Evolutionary conservation across 306 rosid species (phyloP), one percentile per base, ranked within the genome.

Genomic region (Begonia fuchsioides): DNA sequence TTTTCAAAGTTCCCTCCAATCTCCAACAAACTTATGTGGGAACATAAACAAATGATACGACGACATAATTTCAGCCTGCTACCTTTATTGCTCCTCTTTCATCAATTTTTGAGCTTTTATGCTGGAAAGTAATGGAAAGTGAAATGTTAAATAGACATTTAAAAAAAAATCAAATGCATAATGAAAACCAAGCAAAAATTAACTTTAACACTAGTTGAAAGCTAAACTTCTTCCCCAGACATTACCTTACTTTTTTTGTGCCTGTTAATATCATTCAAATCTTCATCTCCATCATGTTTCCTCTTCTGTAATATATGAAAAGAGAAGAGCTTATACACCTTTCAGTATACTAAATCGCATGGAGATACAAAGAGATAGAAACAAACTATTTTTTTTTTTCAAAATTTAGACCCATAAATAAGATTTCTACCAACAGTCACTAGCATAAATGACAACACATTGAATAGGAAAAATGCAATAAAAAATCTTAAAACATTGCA

Each of bases 171-270:
- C 48, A 52, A 16, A 48, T 6, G 49, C 15, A 43, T 16, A 38
- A 1, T 19, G 10, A 41, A 50, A 32, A n/a, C 14, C 65, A n/a
- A n/a, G n/a, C n/a, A n/a, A n/a, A n/a, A n/a, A n/a, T n/a, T n/a
- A n/a, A n/a, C n/a, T n/a, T n/a, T n/a, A n/a, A 38, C 12, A 41
- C 45, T 10, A 41, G 52, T 54, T 15, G 5, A n/a, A 54, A 43
- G 57, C 11, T 50, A 62, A 53, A 57, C 53, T 38, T 50, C 54
- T 41, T 41, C n/a, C 14, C 50, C 49, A 50, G 56, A 38, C 61
- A 75, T 90, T 85, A 90, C 98, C 98, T 92, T 92, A 66, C 93
- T 92, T 78, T 82, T 92, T 75, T 85, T 92, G 81, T 85, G 98
- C 54, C 82, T 82, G 82, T 92, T 92, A 64, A 79, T 69, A 61